Conservation (phyloP, 2,329 filamentous ascomycete species). For the Cyclaneusma minus region DNA sequence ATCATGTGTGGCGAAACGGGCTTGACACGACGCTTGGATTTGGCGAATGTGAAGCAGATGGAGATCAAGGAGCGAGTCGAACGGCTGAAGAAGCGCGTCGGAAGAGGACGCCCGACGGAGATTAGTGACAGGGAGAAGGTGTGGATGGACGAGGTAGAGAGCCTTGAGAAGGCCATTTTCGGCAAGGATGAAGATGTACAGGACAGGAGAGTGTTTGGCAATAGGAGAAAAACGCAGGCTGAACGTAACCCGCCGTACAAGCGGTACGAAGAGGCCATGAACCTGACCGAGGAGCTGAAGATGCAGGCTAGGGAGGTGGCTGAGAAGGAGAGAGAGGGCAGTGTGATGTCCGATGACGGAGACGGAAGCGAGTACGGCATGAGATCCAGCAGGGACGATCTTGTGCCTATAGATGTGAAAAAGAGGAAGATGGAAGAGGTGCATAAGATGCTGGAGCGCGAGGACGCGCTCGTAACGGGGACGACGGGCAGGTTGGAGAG, state of each 20-base stretch:
- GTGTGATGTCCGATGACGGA: constrained; percentile 7
- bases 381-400: constrained; percentile 30
- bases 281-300: constrained; percentile 34
- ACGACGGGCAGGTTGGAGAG: constrained; percentile 46
- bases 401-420: constrained; percentile 45
- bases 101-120: constrained; percentile 27
- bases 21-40: constrained; percentile 41
- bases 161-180: constrained; percentile 22
- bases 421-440: constrained; percentile 49
- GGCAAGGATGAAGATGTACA: constrained; percentile 7
- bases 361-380: constrained; percentile 15
- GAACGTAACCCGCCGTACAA: constrained; percentile 23
- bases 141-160: constrained; percentile 40
- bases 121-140: constrained; percentile 46
- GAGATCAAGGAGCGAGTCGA: constrained; percentile 45
- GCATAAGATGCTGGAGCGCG: constrained; percentile 45
- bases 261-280: constrained; percentile 40
- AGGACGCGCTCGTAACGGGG: constrained; percentile 53
- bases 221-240: too few relatives aligned
- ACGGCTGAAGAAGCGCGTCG: constrained; percentile 32
- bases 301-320: constrained; percentile 31
- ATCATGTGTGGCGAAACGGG: constrained; percentile 34
- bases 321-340: constrained; percentile 11
- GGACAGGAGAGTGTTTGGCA: too few relatives aligned
- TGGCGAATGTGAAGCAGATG: constrained; percentile 38